Evolutionary conservation across 768 basidiomycete species (phyloP).

Genomic region (Lyophyllum atratum): DNA sequence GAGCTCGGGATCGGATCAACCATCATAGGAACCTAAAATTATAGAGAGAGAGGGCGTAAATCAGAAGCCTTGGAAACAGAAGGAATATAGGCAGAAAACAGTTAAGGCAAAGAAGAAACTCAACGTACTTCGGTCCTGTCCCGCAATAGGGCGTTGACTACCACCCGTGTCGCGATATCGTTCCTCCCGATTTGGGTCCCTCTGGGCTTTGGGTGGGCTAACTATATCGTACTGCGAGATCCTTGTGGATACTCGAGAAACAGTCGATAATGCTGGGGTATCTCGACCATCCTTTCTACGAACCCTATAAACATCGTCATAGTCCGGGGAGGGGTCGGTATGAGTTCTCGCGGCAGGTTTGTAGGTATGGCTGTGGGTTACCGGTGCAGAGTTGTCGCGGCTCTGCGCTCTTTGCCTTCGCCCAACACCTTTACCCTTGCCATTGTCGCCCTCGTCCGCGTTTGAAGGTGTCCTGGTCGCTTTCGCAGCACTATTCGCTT

Average conservation of each 20-base stretch:
- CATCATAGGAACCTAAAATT: conserved; percentile 6
- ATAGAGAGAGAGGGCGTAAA: not conserved
- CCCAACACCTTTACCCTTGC: not conserved
- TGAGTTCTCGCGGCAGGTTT: not conserved
- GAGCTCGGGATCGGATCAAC: not conserved
- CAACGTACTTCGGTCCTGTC: conserved; percentile 4
- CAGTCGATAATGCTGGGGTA: conserved; percentile 23
- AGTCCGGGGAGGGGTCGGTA: not conserved
- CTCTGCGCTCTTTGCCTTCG: too few species aligned
- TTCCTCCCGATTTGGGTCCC: not conserved
- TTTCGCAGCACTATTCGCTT: not conserved
- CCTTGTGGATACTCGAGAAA: conserved; percentile 34
- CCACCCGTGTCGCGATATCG: not conserved
- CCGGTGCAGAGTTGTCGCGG: conserved; percentile 1
- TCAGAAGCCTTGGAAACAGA: not conserved
- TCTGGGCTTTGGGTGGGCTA: conserved; percentile 26
- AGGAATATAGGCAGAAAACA: too few species aligned
- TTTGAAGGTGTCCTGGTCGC: not conserved
- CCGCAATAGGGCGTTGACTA: not conserved
- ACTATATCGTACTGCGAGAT: conserved; percentile 41
- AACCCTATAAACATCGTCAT: conserved; percentile 5
- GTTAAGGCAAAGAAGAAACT: not conserved
- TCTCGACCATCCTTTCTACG: conserved; percentile 5
- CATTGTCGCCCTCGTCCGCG: not conserved
- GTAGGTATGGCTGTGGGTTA: conserved; percentile 7